Evolutionary conservation across 371 early-diverging fungal species (phyloP).

Genomic region (Mucor indicus): DNA sequence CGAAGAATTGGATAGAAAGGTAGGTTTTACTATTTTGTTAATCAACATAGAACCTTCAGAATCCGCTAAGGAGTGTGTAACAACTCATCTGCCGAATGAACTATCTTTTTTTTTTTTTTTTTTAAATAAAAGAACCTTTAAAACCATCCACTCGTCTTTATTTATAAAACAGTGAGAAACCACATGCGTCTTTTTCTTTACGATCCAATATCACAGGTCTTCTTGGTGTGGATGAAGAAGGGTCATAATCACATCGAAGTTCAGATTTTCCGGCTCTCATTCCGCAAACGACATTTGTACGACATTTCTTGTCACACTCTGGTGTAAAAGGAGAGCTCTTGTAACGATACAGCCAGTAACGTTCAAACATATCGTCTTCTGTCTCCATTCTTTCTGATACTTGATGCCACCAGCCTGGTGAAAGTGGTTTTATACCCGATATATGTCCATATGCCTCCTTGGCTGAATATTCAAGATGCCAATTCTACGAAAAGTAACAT

Average conservation of each 20-base stretch:
- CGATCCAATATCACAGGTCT: neutral
- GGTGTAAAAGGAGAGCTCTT: constrained; percentile 36
- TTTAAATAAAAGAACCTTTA: no score
- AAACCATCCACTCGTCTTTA: no score
- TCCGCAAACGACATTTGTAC: constrained; percentile 38
- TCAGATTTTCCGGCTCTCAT: constrained; percentile 57
- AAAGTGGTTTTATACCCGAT: constrained; percentile 21
- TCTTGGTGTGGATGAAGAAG: neutral
- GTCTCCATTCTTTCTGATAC: constrained; percentile 48
- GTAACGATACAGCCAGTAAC: constrained; percentile 39
- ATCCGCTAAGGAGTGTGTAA: neutral
- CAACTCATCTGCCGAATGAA: no score
- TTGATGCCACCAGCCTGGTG: constrained; percentile 60
- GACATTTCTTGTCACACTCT: constrained; percentile 41
- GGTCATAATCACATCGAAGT: constrained; percentile 43
- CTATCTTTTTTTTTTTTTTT: no score
- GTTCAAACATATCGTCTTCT: constrained; percentile 29
- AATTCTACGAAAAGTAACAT: constrained; percentile 38
- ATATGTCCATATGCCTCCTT: constrained; percentile 39
- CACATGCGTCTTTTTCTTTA: neutral
- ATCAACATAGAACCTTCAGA: no score
- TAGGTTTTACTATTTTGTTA: no score
- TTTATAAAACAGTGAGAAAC: neutral
- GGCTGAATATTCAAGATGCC: constrained; percentile 62
- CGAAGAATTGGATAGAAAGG: no score